Conservation (phyloP, 768 basidiomycete genomes). For the Serendipita vermifera region DNA sequence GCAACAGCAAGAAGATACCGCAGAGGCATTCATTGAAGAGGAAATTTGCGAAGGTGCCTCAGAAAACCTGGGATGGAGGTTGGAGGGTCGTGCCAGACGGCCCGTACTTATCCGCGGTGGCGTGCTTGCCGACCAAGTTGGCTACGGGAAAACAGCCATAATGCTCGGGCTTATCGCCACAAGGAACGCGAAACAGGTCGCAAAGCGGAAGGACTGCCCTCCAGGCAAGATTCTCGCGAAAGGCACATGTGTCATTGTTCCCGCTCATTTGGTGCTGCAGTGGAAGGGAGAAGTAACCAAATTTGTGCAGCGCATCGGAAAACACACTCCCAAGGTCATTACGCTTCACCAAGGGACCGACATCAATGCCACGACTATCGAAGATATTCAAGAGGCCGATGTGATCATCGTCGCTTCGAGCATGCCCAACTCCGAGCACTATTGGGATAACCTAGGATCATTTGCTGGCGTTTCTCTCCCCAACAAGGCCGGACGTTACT, state of each 20-base stretch:
- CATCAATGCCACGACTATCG: slow-evolving; percentile 58
- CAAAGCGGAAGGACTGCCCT: slow-evolving; percentile 31
- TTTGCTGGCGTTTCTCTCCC: slow-evolving; percentile 50
- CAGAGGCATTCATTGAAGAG: slow-evolving; percentile 70
- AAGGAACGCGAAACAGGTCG: slow-evolving; percentile 44
- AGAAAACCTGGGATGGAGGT: slow-evolving; percentile 80
- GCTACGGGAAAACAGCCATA: slow-evolving; percentile 95
- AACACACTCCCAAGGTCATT: slow-evolving; percentile 31
- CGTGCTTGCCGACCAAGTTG: slow-evolving; percentile 90
- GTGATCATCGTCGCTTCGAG: slow-evolving; percentile 77
- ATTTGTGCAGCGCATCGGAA: slow-evolving; percentile 39
- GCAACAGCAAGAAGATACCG: slow-evolving; percentile 56
- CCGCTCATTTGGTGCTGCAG: slow-evolving; percentile 78
- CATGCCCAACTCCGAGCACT: slow-evolving; percentile 67
- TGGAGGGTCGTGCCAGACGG: slow-evolving; percentile 80
- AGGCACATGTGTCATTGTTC: slow-evolving; percentile 75
- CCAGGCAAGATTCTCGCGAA: slow-evolving; percentile 61
- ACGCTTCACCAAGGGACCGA: slow-evolving; percentile 55
- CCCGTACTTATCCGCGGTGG: slow-evolving; percentile 69
- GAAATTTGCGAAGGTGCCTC: slow-evolving; percentile 87
- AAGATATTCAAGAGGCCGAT: slow-evolving; percentile 67
- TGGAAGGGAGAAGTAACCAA: slow-evolving; percentile 81
- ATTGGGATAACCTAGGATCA: slow-evolving; percentile 59
- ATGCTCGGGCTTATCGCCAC: slow-evolving; percentile 71
- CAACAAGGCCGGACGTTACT: slow-evolving; percentile 72